Percentiles rank a stretch among this genome's conserved stretches.
phyloP scores from a whole-genome alignment of 495 filamentous ascomycete species.

The Pyrenula aspistea region DNA sequence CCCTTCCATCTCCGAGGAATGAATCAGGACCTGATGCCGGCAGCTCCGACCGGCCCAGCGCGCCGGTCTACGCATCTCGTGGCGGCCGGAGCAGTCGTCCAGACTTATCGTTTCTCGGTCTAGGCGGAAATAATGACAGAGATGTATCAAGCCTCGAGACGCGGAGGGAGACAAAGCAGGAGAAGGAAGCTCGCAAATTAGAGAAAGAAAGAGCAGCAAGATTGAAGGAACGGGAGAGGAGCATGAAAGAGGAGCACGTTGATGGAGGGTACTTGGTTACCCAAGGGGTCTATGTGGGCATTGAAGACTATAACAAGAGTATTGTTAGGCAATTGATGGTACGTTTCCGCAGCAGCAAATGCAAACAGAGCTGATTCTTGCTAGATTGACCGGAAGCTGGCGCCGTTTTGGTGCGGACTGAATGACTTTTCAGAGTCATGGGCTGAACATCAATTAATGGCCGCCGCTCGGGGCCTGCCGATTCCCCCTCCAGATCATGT shows the following conservation, averaged over 20 bases:
- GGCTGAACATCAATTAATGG: conserved; percentile 88
- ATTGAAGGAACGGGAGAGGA: conserved; percentile 75
- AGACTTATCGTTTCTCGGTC: conserved; percentile 44
- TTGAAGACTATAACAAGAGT: conserved; percentile 86
- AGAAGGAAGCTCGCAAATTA: conserved; percentile 71
- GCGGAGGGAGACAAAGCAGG: conserved; percentile 78
- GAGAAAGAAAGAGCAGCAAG: conserved; percentile 69
- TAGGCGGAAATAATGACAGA: conserved; percentile 29
- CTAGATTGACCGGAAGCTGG: conserved; percentile 83
- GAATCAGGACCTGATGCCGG: conserved; percentile 8
- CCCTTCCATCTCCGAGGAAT: conserved; percentile 8
- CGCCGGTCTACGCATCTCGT: conserved; percentile 15
- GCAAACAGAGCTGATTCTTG: background rate
- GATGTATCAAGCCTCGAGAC: conserved; percentile 34
- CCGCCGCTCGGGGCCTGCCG: conserved; percentile 73
- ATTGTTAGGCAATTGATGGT: conserved; percentile 91
- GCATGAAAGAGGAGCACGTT: conserved; percentile 84
- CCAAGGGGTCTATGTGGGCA: conserved; percentile 80
- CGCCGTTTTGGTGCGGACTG: conserved; percentile 90
- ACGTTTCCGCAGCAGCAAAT: conserved; percentile 7
- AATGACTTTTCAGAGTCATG: conserved; percentile 81
- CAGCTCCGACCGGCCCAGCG: conserved; percentile 5
- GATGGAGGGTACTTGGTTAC: conserved; percentile 95
- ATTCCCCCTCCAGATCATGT: conserved; percentile 77
- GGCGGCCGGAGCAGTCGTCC: conserved; percentile 38